These are phyloP conservation scores for Talaromyces amestolkiae DNA, from an alignment of 2,329 filamentous ascomycete species.

Conservation along the genomic window DNA sequence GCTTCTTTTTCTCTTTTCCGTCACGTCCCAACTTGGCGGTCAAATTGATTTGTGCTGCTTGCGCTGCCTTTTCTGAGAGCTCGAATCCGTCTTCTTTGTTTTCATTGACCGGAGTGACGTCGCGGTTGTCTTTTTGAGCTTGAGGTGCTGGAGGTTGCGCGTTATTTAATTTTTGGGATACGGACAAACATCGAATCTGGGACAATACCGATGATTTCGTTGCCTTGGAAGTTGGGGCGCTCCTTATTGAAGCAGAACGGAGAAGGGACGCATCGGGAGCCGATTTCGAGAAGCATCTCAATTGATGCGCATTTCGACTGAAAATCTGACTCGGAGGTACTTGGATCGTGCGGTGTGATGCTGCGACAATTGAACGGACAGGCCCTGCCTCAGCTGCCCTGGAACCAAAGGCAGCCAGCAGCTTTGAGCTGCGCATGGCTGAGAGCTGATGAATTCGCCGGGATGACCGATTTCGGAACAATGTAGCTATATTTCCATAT, in stretches of 20 bases:
- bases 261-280: constrained; percentile 16
- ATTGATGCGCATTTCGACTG: constrained; percentile 24
- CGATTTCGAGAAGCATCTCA: constrained; percentile 18
- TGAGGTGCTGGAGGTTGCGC: constrained; percentile 24
- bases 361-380: constrained; percentile 4
- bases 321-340: not conserved
- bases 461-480: constrained; percentile 27
- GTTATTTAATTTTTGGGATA: constrained; percentile 28
- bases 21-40: constrained; percentile 85
- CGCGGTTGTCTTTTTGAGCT: constrained; percentile 25
- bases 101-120: constrained; percentile 41
- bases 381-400: constrained; percentile 10
- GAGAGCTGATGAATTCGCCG: constrained; percentile 26
- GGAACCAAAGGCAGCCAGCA: constrained; percentile 35
- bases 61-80: constrained; percentile 76
- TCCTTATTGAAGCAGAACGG: constrained; percentile 13
- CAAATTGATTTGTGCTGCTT: constrained; percentile 86
- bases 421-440: constrained; percentile 44
- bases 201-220: constrained; percentile 21
- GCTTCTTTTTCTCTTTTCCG: constrained; percentile 54
- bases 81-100: constrained; percentile 63
- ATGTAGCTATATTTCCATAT: constrained; percentile 33
- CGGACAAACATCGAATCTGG: constrained; percentile 31
- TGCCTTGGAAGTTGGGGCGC: not conserved
- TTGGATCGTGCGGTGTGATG: not conserved